Base-by-base conservation (phyloP, 352 stramenopile species). In the Blastocystis sp. region DNA sequence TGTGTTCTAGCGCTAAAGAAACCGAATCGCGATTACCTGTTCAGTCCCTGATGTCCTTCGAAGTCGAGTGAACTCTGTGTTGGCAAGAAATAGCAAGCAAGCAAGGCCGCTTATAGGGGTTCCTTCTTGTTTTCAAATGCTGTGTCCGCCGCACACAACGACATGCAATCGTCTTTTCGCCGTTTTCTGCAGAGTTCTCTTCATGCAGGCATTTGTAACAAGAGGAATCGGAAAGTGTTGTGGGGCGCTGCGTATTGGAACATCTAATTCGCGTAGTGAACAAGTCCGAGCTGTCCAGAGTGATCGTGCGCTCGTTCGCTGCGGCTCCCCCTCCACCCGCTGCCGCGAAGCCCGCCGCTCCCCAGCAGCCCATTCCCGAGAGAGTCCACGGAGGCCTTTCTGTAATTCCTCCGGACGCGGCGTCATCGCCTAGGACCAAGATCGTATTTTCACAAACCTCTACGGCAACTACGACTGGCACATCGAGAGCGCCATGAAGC, bases 391-490 rank as follows among this genome's bases (percentile, higher is more conserved):
- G 65, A 76, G 65, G 65, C n/a, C 34, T 76, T n/a, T 43, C 17
- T 21, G 65, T 76, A 41, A 17, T 43, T 48, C 23, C n/a, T n/a
- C 21, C 23, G 38, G 7, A 7, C 11, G 14, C 23, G 43, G 5
- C 9, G 9, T 76, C 14, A 76, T 28, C 34, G 10, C 14, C 9
- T 76, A 96, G 86, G 96, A 99, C 92, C 94, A 98, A 90, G 97
- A 99, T 91, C 94, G 97, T 62, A 99, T 99, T 90, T 99, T 99
- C 91, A 98, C 95, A 70, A 99, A 99, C 91, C 90, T 99, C 23
- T 99, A 99, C 92, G 96, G 96, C 71, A 96, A 99, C 90, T 91
- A 95, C 89, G 95, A 93, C 81, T 89, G 56, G 7, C 87, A 64
- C 21, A 76, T 89, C 62, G 48, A 91, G 52, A 93, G 94, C 89